phyloP scores from a whole-genome alignment of 805 yeast genomes.

The Komagataella mondaviorum region DNA sequence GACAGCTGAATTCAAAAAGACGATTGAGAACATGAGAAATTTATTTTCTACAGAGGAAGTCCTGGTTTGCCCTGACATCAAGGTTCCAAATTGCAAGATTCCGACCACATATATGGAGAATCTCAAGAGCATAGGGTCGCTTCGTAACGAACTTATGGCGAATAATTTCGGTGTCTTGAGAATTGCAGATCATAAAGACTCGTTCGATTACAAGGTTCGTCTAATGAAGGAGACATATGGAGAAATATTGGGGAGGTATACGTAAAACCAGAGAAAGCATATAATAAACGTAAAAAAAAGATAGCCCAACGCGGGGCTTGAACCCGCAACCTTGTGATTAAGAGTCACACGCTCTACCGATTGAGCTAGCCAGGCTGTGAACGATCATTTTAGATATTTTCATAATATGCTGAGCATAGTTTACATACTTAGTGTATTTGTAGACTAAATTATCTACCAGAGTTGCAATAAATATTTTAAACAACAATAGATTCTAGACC shows the following conservation, averaged over 20 bases:
- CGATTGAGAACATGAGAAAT: neutral
- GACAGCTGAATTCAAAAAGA: neutral
- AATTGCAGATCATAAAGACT: neutral
- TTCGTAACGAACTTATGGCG: neutral
- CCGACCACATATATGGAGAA: neutral
- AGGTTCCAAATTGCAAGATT: neutral
- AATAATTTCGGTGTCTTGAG: neutral
- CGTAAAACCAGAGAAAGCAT: neutral
- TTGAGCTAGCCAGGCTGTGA: constrained; percentile 1
- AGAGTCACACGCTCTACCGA: constrained; percentile 1
- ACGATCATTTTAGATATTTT: neutral
- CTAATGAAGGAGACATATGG: neutral
- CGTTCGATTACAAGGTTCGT: neutral
- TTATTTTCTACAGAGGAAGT: neutral
- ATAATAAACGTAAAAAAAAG: neutral
- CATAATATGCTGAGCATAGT: too few relatives aligned
- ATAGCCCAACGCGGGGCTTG: constrained; percentile 1
- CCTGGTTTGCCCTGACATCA: neutral
- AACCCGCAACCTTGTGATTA: constrained; percentile 1
- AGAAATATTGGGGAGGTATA: neutral
- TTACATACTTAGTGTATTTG: too few relatives aligned
- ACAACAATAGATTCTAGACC: too few relatives aligned
- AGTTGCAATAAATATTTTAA: too few relatives aligned
- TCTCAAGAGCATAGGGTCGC: neutral
- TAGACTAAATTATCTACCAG: too few relatives aligned